Percentiles rank a stretch among this genome's conserved stretches.
These are phyloP conservation scores for Heliosperma pusillum DNA, from an alignment of 148 eudicot genomes.

Conservation along the genomic window DNA sequence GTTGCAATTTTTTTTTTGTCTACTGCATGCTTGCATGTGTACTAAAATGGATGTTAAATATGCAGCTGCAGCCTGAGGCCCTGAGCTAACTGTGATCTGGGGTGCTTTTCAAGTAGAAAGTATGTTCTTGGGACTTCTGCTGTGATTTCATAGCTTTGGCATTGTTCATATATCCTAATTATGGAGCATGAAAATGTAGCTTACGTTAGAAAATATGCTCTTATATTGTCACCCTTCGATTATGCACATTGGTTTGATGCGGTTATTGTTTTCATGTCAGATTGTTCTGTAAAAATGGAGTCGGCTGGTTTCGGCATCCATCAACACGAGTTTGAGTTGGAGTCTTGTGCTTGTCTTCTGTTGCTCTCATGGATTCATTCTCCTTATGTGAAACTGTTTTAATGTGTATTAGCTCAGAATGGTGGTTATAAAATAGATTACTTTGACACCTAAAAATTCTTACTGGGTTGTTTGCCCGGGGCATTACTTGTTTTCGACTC, in stretches of 20 bases:
- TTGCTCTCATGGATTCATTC: slow-evolving; percentile 9
- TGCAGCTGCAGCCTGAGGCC: slow-evolving; percentile 34
- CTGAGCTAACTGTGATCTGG: slow-evolving; percentile 14
- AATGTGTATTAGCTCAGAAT: slow-evolving; percentile 18
- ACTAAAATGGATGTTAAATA: slow-evolving; percentile 12
- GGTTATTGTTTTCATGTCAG: slow-evolving; percentile 12
- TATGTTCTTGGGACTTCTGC: neutral
- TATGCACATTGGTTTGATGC: neutral
- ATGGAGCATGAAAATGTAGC: neutral
- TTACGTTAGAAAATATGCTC: neutral
- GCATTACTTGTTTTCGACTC: neutral
- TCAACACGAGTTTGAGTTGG: slow-evolving; percentile 19
- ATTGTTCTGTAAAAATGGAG: slow-evolving; percentile 23
- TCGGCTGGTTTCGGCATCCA: slow-evolving; percentile 17
- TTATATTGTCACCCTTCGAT: neutral
- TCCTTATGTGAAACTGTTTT: slow-evolving; percentile 15
- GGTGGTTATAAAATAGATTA: slow-evolving; percentile 22
- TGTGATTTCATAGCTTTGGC: neutral
- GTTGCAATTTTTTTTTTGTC: neutral
- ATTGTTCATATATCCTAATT: neutral
- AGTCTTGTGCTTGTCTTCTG: slow-evolving; percentile 16
- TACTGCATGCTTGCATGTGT: neutral
- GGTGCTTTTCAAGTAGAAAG: slow-evolving; percentile 25
- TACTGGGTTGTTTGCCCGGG: neutral
- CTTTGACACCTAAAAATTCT: slow-evolving; percentile 17